Percentiles rank a stretch among this genome's conserved stretches.
These are phyloP conservation scores for Medicago lupulina DNA, from an alignment of 306 rosid genomes.

Conservation along the genomic window DNA sequence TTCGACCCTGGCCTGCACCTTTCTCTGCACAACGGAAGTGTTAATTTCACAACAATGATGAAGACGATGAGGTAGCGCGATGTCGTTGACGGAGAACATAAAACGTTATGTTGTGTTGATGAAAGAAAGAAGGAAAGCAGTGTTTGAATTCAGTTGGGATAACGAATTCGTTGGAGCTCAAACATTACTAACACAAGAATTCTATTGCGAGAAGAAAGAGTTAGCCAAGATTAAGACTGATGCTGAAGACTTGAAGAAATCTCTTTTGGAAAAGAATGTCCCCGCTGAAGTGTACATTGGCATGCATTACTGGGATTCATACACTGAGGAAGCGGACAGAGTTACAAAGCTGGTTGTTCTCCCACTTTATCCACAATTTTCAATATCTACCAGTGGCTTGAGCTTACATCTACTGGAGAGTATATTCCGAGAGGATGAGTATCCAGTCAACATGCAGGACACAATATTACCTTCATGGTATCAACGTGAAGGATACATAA, in stretches of 20 bases:
- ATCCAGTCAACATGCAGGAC: constrained; percentile 96
- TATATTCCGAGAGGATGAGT: constrained; percentile 93
- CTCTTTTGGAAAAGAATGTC: constrained; percentile 75
- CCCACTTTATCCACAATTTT: constrained; percentile 99
- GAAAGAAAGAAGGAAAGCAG: too few relatives aligned
- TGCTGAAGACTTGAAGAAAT: constrained; percentile 77
- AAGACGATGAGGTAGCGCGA: too few relatives aligned
- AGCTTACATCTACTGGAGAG: constrained; percentile 97
- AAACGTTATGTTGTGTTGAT: too few relatives aligned
- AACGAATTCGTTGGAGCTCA: too few relatives aligned
- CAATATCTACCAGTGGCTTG: constrained; percentile 97
- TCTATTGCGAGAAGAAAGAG: too few relatives aligned
- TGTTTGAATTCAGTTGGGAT: too few relatives aligned
- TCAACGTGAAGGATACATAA: constrained; percentile 97
- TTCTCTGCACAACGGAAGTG: too few relatives aligned
- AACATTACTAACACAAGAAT: too few relatives aligned
- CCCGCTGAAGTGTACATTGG: constrained; percentile 89
- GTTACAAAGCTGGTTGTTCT: constrained; percentile 92
- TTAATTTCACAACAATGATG: too few relatives aligned
- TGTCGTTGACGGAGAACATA: too few relatives aligned
- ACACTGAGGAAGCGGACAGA: constrained; percentile 95
- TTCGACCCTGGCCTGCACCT: too few relatives aligned
- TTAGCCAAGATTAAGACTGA: too few relatives aligned
- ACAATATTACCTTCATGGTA: constrained; percentile 98
- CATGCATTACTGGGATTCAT: constrained; percentile 99